These are phyloP conservation scores for Aquilaria sinensis DNA, from an alignment of 345 rosid species.

Conservation along the genomic window DNA sequence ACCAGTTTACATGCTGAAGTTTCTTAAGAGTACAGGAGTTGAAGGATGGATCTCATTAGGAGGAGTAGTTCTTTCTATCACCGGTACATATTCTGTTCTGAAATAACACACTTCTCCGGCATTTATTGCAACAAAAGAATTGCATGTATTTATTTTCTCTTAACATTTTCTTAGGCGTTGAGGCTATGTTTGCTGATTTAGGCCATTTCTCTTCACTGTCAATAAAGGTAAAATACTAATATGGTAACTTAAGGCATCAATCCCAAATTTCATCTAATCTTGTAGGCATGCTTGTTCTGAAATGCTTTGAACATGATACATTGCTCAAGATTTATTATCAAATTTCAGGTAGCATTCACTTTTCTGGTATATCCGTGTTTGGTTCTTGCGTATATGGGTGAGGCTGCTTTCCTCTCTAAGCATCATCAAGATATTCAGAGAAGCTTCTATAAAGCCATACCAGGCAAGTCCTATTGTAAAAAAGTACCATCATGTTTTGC, in stretches of 20 bases:
- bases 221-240: constrained; percentile 44
- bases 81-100: constrained; percentile 40
- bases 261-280: background rate
- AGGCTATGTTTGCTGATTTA: constrained; percentile 77
- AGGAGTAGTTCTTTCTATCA: constrained; percentile 80
- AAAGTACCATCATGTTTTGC: background rate
- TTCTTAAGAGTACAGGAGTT: constrained; percentile 54
- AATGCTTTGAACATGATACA: background rate
- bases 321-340: background rate
- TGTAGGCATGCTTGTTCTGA: background rate
- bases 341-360: constrained; percentile 61
- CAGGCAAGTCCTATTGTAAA: constrained; percentile 41
- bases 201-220: constrained; percentile 88
- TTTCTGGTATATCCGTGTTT: constrained; percentile 75
- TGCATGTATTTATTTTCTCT: constrained; percentile 12
- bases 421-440: constrained; percentile 62
- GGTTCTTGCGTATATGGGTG: constrained; percentile 90
- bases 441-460: constrained; percentile 89
- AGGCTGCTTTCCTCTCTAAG: constrained; percentile 80
- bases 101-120: background rate
- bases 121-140: constrained; percentile 7
- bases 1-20: constrained; percentile 71
- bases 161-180: constrained; percentile 49
- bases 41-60: constrained; percentile 93
- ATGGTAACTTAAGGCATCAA: background rate